Evolutionary conservation across 2,329 filamentous ascomycete genomes (phyloP).

Genomic region (Cytospora paraplurivora): DNA sequence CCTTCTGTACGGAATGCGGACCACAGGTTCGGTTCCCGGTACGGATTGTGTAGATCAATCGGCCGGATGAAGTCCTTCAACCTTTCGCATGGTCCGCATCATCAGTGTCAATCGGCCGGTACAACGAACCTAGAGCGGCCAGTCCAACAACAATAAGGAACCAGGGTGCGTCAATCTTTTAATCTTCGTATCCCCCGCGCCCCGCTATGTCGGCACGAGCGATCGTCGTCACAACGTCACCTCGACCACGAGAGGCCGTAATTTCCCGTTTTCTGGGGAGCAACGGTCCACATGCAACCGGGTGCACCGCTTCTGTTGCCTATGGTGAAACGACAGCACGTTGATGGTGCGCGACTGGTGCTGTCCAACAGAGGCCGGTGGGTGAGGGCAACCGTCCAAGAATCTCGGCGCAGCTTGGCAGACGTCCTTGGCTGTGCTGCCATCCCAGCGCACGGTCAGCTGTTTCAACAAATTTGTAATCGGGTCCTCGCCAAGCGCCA

Average conservation of each 20-base stretch:
- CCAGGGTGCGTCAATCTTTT: neutral
- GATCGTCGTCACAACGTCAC: conserved; percentile 29
- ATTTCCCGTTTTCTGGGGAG: conserved; percentile 1
- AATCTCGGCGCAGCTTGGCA: conserved; percentile 28
- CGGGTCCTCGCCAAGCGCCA: conserved; percentile 11
- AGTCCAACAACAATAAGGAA: neutral
- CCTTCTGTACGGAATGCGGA: too few species aligned
- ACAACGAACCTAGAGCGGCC: neutral
- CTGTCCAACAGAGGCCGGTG: neutral
- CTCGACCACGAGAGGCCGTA: too few species aligned
- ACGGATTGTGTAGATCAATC: too few species aligned
- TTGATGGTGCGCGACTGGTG: conserved; percentile 11
- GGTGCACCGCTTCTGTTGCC: conserved; percentile 14
- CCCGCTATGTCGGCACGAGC: conserved; percentile 15
- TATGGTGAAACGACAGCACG: conserved; percentile 1
- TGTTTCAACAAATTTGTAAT: neutral
- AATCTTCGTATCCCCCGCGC: conserved; percentile 20
- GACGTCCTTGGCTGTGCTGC: conserved; percentile 11
- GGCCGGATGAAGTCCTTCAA: neutral
- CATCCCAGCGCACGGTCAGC: conserved; percentile 2
- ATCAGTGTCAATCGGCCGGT: neutral
- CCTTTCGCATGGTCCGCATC: neutral
- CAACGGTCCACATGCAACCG: conserved; percentile 9
- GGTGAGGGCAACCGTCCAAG: neutral
- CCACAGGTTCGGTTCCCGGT: too few species aligned